Base-by-base conservation (phyloP, 2,329 filamentous ascomycete genomes). In the Chaetothyriales sp. region DNA sequence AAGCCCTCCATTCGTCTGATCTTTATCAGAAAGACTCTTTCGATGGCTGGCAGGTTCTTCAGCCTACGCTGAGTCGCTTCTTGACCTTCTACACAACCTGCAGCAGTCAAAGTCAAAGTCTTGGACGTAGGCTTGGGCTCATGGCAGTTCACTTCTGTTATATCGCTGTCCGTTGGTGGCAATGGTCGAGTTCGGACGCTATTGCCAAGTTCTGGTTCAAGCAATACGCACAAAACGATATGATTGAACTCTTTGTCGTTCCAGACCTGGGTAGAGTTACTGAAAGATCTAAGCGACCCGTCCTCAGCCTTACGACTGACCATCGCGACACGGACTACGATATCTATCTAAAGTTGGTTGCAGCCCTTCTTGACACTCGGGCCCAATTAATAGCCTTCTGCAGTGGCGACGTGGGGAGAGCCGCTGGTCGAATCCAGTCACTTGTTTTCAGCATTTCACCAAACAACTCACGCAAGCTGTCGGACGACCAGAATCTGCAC, bases 381-480 rank as follows among this genome's bases (percentile, higher is more conserved):
- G 19, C 45, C 22, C 48, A 13, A 43, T 37, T 25, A 18, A 22
- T 49, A 9, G 19, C 18, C 5, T 10, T 28, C 28, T 44, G 47
- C 18, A 15, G 19, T 22, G 40, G 51, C 18, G 44, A 49, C 28
- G 18, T 49, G 25, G 50, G 46, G 33, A 55, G 48, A 40, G 33
- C 51, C 6, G 44, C 33, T 15, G 20, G 51, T n/a, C 56, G 56
- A 37, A 56, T 55, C 37, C 43, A 47, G 20, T 56, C 54, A 15
- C 48, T 59, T 8, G 43, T 59, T 4, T 59, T 59, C 54, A 55
- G 56, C 44, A 43, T 59, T 10, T 44, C 56, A 15, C 57, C 57
- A 15, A 59, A 59, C 43, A 54, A 54, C 25, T 56, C 46, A 9
- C 29, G 54, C 15, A 29, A 50, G 25, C 44, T 55, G 22, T 49